Evolutionary conservation across 352 stramenopile species (phyloP).

Genomic region (Globisporangium emineosum): DNA sequence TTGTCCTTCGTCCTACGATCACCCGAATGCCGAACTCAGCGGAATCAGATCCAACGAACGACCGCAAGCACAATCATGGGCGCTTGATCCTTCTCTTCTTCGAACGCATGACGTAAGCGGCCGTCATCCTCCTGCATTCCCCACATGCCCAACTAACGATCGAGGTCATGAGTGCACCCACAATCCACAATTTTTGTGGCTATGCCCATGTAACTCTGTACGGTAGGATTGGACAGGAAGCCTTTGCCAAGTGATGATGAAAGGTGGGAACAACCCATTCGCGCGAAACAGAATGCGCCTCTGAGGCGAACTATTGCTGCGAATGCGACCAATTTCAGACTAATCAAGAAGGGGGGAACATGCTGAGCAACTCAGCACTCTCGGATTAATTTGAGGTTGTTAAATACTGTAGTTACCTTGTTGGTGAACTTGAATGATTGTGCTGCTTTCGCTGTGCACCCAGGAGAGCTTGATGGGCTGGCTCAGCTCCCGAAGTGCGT

Average conservation of each 20-base stretch:
- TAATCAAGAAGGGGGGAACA: background rate
- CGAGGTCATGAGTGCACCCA: background rate
- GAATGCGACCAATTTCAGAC: background rate
- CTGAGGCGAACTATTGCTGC: background rate
- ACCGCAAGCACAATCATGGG: background rate
- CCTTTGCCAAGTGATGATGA: background rate
- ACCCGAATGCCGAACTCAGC: too few species aligned
- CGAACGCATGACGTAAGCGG: background rate
- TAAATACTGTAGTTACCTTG: background rate
- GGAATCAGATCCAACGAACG: background rate
- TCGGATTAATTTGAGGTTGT: background rate
- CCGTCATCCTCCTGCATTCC: background rate
- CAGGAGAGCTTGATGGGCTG: background rate
- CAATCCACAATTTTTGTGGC: background rate
- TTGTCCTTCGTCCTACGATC: too few species aligned
- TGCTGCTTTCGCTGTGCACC: background rate
- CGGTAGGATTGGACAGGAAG: too few species aligned
- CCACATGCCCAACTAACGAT: too few species aligned
- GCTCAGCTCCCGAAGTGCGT: conserved; percentile 16
- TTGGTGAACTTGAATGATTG: background rate
- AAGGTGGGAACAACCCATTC: background rate
- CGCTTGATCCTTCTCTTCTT: background rate
- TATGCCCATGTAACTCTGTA: background rate
- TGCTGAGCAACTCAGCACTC: background rate
- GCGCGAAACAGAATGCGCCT: background rate